Evolutionary conservation across 176 grass and related monocot species (phyloP), one percentile per base, ranked within the genome.

Genomic region (Oryza officinalis): DNA sequence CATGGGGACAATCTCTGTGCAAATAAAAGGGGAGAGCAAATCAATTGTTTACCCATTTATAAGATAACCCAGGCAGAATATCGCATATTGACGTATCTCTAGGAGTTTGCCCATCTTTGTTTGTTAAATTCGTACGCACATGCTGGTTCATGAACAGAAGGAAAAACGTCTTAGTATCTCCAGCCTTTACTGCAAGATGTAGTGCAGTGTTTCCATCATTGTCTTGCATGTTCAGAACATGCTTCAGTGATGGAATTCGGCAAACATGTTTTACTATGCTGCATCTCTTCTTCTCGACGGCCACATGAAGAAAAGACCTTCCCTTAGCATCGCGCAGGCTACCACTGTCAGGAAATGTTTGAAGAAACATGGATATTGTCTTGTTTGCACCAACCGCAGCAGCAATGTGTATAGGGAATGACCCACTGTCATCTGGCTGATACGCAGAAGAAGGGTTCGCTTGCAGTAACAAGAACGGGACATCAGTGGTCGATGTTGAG

Each of bases 191-290:
- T 12, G 81, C 75, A 28, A 84, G 72, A 47, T 88, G 80, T 3
- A 88, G 52, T 31, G 81, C 80, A 60, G 87, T 88, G 27, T 88
- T 84, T 31, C 87, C 81, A 12, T 88, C 40, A 22, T 66, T 50
- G 65, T 88, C 87, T 26, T 30, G 72, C 37, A 77, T 72, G n/a
- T 89, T 89, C 76, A 79, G 11, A 70, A 81, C 70, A 44, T 47
- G 40, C 0, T 2, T 10, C 27, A 80, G 17, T 8, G 78, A 52
- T 3, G 32, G 66, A 27, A 22, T 26, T 57, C 3, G 4, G 79
- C 79, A 69, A 17, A 13, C 78, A 1, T 69, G 28, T 13, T 10
- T 22, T 0, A 35, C 78, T 38, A 69, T 67, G n/a, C 22, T 38
- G 28, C 11, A 12, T 33, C n/a, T 57, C 45, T 38, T 38, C 22